Percentiles rank a stretch among this genome's conserved stretches.
These are phyloP conservation scores for Wickerhamiella sorbophila DNA, from an alignment of 805 yeast species.

Conservation along the genomic window DNA sequence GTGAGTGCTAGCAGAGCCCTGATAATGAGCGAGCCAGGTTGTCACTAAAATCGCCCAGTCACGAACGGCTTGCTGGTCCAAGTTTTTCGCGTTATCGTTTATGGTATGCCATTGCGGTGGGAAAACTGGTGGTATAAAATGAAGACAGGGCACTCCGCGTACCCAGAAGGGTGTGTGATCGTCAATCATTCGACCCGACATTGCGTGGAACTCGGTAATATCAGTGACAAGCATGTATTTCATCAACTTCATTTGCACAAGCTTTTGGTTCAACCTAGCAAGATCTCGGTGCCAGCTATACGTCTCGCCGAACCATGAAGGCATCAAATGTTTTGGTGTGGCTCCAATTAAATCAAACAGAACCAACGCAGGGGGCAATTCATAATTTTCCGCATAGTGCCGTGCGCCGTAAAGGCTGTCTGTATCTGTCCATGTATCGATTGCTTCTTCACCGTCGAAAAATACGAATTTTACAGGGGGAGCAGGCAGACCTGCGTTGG, in stretches of 20 bases:
- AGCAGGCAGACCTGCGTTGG: constrained; percentile 20
- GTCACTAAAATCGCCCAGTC: constrained; percentile 35
- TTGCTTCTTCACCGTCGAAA: constrained; percentile 51
- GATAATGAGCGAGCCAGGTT: constrained; percentile 27
- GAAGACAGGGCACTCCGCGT: constrained; percentile 35
- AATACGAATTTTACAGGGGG: constrained; percentile 32
- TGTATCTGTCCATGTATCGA: constrained; percentile 34
- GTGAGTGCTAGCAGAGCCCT: constrained; percentile 8
- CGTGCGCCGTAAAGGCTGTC: constrained; percentile 47
- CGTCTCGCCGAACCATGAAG: constrained; percentile 34
- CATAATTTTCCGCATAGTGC: constrained; percentile 33
- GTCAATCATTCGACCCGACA: constrained; percentile 25
- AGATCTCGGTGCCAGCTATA: constrained; percentile 28
- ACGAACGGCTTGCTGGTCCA: constrained; percentile 29
- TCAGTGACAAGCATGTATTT: neutral
- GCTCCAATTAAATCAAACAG: constrained; percentile 40
- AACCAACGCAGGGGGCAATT: constrained; percentile 32
- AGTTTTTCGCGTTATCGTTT: constrained; percentile 32
- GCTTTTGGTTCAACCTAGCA: constrained; percentile 25
- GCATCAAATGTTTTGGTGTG: constrained; percentile 20
- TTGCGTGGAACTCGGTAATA: constrained; percentile 7
- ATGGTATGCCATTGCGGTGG: constrained; percentile 42
- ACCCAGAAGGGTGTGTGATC: constrained; percentile 41
- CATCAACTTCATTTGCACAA: constrained; percentile 11
- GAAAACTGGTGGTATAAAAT: constrained; percentile 38